phyloP scores from a whole-genome alignment of 345 rosid genomes.

The Boechera retrofracta region DNA sequence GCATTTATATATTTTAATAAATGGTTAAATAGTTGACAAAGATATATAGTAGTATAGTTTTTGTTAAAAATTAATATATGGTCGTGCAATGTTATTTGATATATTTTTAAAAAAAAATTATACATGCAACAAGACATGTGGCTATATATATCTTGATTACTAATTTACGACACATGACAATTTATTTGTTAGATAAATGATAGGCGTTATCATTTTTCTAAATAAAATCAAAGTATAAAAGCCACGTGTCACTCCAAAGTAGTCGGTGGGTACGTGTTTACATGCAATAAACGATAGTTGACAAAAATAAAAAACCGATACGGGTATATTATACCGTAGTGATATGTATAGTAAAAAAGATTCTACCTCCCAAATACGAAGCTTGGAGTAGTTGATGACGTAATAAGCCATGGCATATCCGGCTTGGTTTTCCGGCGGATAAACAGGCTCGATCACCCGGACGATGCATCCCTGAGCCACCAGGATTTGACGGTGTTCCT shows the following conservation, averaged over 20 bases:
- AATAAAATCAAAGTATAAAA: background rate
- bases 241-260: background rate
- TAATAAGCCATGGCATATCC: slow-evolving; percentile 72
- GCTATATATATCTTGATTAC: background rate
- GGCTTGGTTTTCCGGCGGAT: slow-evolving; percentile 59
- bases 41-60: too few species aligned
- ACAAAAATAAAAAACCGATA: background rate
- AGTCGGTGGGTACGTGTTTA: background rate
- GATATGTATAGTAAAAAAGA: background rate
- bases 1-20: background rate
- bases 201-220: background rate
- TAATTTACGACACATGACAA: background rate
- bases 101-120: too few species aligned
- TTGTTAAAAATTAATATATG: too few species aligned
- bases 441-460: slow-evolving; percentile 59
- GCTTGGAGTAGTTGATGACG: slow-evolving; percentile 78
- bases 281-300: slow-evolving; percentile 14
- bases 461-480: slow-evolving; percentile 63
- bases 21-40: background rate
- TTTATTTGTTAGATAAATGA: background rate
- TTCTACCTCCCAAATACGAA: slow-evolving; percentile 78
- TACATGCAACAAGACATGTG: too few species aligned
- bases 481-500: slow-evolving; percentile 61
- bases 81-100: background rate
- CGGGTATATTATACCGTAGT: too few species aligned